Conservation (phyloP, 352 stramenopile genomes). For the Phytophthora kernoviae region DNA sequence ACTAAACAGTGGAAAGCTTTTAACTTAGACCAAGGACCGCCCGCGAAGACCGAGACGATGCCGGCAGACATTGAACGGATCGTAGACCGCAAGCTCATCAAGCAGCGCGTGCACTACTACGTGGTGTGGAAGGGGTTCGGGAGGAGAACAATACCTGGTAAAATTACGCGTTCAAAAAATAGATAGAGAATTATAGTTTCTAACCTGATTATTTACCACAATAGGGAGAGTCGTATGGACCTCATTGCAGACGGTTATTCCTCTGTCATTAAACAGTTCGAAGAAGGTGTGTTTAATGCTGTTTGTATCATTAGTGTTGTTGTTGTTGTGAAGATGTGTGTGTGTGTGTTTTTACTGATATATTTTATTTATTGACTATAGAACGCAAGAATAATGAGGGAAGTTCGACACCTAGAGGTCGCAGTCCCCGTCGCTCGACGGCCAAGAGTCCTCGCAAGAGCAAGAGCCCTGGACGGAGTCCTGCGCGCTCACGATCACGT, state of each 20-base stretch:
- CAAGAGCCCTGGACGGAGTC: slow-evolving; percentile 47
- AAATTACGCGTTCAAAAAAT: neutral
- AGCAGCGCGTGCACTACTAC: slow-evolving; percentile 83
- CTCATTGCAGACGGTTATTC: slow-evolving; percentile 80
- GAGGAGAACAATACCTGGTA: slow-evolving; percentile 89
- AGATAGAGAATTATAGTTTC: too few species aligned
- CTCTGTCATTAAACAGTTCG: slow-evolving; percentile 69
- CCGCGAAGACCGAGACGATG: slow-evolving; percentile 32
- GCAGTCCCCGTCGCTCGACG: slow-evolving; percentile 47
- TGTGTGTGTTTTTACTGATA: neutral
- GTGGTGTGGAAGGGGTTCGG: slow-evolving; percentile 80
- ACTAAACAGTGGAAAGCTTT: neutral
- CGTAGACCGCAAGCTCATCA: slow-evolving; percentile 81
- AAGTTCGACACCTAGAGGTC: slow-evolving; percentile 36
- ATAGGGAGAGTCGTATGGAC: slow-evolving; percentile 84
- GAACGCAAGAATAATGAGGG: slow-evolving; percentile 61
- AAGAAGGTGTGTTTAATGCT: slow-evolving; percentile 48
- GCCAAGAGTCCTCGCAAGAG: slow-evolving; percentile 38
- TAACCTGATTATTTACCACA: neutral
- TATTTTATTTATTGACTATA: slow-evolving; percentile 19
- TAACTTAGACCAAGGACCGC: slow-evolving; percentile 3
- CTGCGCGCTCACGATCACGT: slow-evolving; percentile 33
- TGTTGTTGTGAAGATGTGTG: neutral
- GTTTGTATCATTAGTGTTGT: neutral
- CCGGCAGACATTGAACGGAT: slow-evolving; percentile 78